Evolutionary conservation across 75 land plant species (phyloP).

Genomic region (Pinus albicaulis): DNA sequence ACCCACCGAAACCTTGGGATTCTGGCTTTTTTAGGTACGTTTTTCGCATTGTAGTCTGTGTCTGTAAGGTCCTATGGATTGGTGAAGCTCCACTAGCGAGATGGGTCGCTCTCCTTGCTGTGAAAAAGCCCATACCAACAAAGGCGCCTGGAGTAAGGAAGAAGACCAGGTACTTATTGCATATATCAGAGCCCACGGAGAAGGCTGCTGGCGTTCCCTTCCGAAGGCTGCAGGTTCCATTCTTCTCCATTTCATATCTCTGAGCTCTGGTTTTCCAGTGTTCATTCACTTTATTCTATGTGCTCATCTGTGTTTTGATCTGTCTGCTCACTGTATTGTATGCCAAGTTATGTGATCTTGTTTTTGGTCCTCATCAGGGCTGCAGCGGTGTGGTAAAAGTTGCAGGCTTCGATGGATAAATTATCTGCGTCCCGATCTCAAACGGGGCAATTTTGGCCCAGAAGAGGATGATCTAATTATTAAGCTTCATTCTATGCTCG

Average conservation of each 20-base stretch:
- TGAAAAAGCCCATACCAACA: conserved; percentile 23
- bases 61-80: too few species aligned
- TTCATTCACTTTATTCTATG: neutral
- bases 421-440: conserved; percentile 22
- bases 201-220: conserved; percentile 23
- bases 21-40: too few species aligned
- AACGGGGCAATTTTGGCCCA: conserved; percentile 11
- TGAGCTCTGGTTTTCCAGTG: neutral
- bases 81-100: too few species aligned
- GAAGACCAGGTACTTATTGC: conserved; percentile 18
- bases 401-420: conserved; percentile 25
- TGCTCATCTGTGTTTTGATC: neutral
- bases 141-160: conserved; percentile 24
- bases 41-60: too few species aligned
- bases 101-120: conserved; percentile 26
- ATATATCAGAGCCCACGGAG: conserved; percentile 20
- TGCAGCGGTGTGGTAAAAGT: conserved; percentile 22
- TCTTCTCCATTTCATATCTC: neutral
- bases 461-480: conserved; percentile 19
- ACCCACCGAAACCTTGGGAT: too few species aligned
- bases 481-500: conserved; percentile 24
- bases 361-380: neutral
- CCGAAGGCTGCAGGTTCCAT: conserved; percentile 21
- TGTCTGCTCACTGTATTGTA: neutral
- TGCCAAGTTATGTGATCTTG: neutral